Evolutionary conservation across 768 basidiomycete species (phyloP), one percentile per base, ranked within the genome.

Genomic region (Termitomyces sp.): DNA sequence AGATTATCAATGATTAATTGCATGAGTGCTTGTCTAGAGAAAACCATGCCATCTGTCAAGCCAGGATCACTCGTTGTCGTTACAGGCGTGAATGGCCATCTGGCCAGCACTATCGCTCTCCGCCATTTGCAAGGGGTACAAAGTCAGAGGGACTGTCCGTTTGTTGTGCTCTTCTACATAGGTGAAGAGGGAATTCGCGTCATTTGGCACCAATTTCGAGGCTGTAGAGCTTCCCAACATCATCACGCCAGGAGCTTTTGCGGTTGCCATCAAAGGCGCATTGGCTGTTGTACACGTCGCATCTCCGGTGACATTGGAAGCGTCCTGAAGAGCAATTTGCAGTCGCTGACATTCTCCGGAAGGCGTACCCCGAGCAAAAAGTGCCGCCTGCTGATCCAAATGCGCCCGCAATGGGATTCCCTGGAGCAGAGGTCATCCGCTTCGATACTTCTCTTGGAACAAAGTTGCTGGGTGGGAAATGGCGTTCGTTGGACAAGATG

Each of bases 401-500:
- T 29, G 55, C 31, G 9, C 50, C 55, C 18, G 55, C 50, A 3
- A 46, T 56, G 50, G 43, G 43, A 13, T 56, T 51, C 31, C 55
- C 55, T 6, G 55, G 55, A 22, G 55, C 55, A 10, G 55, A 56
- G n/a, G 55, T 56, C 20, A 56, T 56, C 11, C 32, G 35, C 6
- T 56, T 56, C 23, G 55, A 56, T 27, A 46, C 44, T 15, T 51
- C 50, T 20, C 44, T 56, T 3, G 55, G 55, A 7, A 33, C 55
- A 3, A 56, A 52, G 44, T 29, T 56, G 20, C 38, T 56, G 2
- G 55, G 55, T 2, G 55, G 55, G 11, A 56, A 52, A 18, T 56
- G 55, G 55, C 42, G 55, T 38, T 46, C 55, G 9, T 40, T 56
- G 50, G 55, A 56, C 38, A 35, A 56, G 7, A 56, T 56, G 55